phyloP scores from a whole-genome alignment of 106 monocot genomes.

The Xerophyta viscosa region DNA sequence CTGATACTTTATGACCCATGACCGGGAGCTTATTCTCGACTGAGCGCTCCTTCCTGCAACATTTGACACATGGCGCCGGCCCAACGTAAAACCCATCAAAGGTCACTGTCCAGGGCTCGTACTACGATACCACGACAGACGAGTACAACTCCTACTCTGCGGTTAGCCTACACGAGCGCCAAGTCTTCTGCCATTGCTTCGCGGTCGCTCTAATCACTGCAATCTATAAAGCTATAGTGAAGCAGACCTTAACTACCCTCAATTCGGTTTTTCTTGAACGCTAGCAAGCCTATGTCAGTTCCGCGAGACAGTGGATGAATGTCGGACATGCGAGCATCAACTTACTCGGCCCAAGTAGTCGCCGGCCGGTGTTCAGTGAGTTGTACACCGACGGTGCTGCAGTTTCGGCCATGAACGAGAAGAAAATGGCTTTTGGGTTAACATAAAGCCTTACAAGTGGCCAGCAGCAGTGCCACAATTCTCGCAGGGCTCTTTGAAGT shows the following conservation, averaged over 20 bases:
- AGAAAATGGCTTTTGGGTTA: slow-evolving; percentile 2
- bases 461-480: background rate
- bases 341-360: slow-evolving; percentile 15
- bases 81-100: too few species aligned
- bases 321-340: slow-evolving; percentile 18
- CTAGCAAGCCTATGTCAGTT: background rate
- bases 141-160: slow-evolving; percentile 19
- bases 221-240: background rate
- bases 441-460: background rate
- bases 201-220: slow-evolving; percentile 1
- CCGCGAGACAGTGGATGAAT: slow-evolving; percentile 13
- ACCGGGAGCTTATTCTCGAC: slow-evolving; percentile 1
- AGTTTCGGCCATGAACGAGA: slow-evolving; percentile 6
- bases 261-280: too few species aligned
- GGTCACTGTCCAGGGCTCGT: too few species aligned
- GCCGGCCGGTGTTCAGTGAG: slow-evolving; percentile 1
- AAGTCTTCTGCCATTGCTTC: slow-evolving; percentile 11
- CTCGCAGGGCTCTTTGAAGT: too few species aligned
- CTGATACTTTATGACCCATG: background rate
- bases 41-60: background rate
- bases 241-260: slow-evolving; percentile 30
- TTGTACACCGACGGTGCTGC: slow-evolving; percentile 9
- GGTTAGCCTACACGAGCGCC: background rate
- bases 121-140: too few species aligned
- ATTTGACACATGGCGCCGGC: slow-evolving; percentile 9